These are phyloP conservation scores for Ganoderma sinense DNA, from an alignment of 1,284 basidiomycete species.

Conservation along the genomic window DNA sequence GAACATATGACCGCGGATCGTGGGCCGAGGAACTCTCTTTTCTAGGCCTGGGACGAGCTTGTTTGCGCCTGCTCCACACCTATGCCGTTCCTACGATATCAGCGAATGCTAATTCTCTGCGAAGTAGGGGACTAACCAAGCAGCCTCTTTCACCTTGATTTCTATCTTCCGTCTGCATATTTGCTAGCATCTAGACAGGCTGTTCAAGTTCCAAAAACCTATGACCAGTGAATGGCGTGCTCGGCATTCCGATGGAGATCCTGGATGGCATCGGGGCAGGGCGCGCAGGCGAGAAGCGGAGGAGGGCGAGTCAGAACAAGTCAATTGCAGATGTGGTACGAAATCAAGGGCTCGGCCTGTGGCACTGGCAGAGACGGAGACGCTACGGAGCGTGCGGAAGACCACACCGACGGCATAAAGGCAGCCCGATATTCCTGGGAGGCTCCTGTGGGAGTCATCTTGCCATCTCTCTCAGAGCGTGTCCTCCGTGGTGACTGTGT, in stretches of 20 bases:
- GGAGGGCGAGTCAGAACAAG: conserved; percentile 21
- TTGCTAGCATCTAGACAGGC: not conserved
- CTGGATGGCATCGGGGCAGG: not conserved
- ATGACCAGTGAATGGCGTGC: not conserved
- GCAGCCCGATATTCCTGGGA: conserved; percentile 2
- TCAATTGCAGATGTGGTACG: not conserved
- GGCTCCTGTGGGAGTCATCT: conserved; percentile 24
- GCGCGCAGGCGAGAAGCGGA: not conserved
- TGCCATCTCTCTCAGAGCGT: not conserved
- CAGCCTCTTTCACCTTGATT: not conserved
- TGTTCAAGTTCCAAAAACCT: too few species aligned
- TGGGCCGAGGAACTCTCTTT: not conserved
- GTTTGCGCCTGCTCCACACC: not conserved
- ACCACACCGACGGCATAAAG: conserved; percentile 21
- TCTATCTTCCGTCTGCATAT: not conserved
- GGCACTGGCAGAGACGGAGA: conserved; percentile 8
- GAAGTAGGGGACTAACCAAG: not conserved
- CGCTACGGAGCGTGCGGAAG: conserved; percentile 21
- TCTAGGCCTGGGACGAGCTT: not conserved
- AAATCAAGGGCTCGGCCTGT: conserved; percentile 5
- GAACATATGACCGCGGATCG: conserved; percentile 2
- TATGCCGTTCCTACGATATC: not conserved
- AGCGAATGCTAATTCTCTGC: not conserved
- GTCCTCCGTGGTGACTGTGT: not conserved
- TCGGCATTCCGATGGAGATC: not conserved